A percentile compares a stretch with the other conserved stretches of the same genome.
These are phyloP conservation scores for Botryobasidium botryosum DNA, from an alignment of 768 basidiomycete species.

Conservation along the genomic window DNA sequence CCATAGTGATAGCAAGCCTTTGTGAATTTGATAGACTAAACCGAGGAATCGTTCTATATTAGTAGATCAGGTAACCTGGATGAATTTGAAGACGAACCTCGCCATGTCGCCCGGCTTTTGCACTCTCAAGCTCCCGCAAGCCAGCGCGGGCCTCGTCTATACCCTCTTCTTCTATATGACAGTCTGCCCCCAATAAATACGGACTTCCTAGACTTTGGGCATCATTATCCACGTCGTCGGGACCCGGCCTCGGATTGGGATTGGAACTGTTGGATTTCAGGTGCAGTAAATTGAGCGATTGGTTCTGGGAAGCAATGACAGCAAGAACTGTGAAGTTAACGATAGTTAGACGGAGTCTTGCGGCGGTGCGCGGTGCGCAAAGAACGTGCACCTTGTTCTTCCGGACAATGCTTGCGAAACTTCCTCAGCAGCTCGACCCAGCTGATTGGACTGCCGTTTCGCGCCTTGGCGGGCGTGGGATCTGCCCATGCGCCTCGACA, in stretches of 20 bases:
- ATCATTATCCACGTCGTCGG: conserved; percentile 42
- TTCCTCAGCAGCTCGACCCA: conserved; percentile 75
- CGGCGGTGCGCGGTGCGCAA: neutral
- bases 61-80: no score
- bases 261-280: conserved; percentile 5
- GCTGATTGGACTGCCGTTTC: conserved; percentile 33
- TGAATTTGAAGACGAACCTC: no score
- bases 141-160: conserved; percentile 36
- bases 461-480: conserved; percentile 39
- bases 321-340: conserved; percentile 14
- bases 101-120: no score
- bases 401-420: conserved; percentile 63
- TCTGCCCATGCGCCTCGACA: conserved; percentile 62
- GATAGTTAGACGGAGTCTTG: neutral
- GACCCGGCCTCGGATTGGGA: conserved; percentile 9
- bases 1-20: conserved; percentile 74
- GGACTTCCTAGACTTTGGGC: conserved; percentile 22
- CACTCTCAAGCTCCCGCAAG: conserved; percentile 30
- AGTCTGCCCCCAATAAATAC: conserved; percentile 39
- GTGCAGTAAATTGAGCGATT: conserved; percentile 38
- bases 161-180: conserved; percentile 35
- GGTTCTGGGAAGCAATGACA: conserved; percentile 51
- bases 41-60: no score
- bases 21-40: conserved; percentile 51
- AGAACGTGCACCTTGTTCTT: conserved; percentile 31